Percentiles rank a stretch among this genome's conserved stretches.
Evolutionary conservation across 805 yeast genomes (phyloP).

Genomic region (Saccharomyces kudriavzevii): DNA sequence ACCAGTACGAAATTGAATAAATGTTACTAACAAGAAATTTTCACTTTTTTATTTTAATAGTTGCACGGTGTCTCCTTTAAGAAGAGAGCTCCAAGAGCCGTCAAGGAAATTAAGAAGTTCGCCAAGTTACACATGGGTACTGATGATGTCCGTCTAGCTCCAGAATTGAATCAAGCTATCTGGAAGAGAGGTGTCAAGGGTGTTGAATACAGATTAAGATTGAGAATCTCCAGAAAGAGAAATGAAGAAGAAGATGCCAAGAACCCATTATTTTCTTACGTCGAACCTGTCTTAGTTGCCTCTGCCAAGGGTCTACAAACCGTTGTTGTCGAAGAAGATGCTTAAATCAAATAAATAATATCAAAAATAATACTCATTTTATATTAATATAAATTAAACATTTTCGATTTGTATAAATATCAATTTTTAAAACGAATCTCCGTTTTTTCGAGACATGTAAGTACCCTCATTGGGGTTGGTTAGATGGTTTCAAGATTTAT

Average conservation of each 20-base stretch:
- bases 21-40: conserved; percentile 3
- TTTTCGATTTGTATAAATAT: conserved; percentile 3
- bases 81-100: conserved; percentile 99
- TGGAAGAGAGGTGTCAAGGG: conserved; percentile 99
- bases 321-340: conserved; percentile 84
- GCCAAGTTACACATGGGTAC: conserved; percentile 99
- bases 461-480: background rate
- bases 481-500: background rate
- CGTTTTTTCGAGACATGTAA: conserved; percentile 1
- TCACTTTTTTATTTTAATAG: conserved; percentile 31
- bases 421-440: background rate
- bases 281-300: conserved; percentile 94
- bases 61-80: conserved; percentile 98
- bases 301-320: conserved; percentile 96
- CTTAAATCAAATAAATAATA: conserved; percentile 30
- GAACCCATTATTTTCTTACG: conserved; percentile 95
- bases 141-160: conserved; percentile 97
- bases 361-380: conserved; percentile 5
- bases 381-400: background rate
- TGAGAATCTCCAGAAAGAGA: conserved; percentile 98
- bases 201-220: conserved; percentile 95
- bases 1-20: background rate
- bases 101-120: conserved; percentile 97
- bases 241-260: conserved; percentile 99
- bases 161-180: conserved; percentile 94